These are phyloP conservation scores for Hyaloperonospora brassicae DNA, from an alignment of 352 stramenopile species.

Conservation along the genomic window DNA sequence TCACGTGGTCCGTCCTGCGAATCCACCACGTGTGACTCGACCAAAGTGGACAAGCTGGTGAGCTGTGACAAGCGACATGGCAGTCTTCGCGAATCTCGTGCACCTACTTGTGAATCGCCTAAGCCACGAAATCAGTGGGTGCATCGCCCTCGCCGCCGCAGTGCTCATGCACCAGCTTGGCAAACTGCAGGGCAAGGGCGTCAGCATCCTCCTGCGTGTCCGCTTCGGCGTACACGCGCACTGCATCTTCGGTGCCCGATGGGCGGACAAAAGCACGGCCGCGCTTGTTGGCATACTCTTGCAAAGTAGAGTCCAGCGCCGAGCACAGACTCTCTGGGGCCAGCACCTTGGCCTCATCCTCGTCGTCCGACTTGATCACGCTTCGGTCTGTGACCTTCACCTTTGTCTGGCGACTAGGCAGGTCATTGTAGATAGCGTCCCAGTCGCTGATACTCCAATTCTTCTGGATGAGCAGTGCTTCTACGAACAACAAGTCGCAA, in stretches of 20 bases:
- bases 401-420: slow-evolving; percentile 89
- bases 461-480: slow-evolving; percentile 89
- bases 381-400: slow-evolving; percentile 67
- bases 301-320: slow-evolving; percentile 43
- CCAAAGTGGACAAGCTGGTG: too few relatives aligned
- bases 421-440: slow-evolving; percentile 91
- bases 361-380: slow-evolving; percentile 49
- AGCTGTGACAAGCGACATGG: not conserved
- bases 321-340: slow-evolving; percentile 48
- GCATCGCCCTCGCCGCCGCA: slow-evolving; percentile 60
- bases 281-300: slow-evolving; percentile 52
- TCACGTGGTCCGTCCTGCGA: too few relatives aligned
- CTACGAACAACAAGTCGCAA: slow-evolving; percentile 93
- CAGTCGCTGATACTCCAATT: slow-evolving; percentile 88
- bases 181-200: slow-evolving; percentile 80
- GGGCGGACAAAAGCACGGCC: slow-evolving; percentile 91
- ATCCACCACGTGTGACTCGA: too few relatives aligned
- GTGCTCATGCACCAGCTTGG: slow-evolving; percentile 69
- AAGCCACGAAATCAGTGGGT: slow-evolving; percentile 64
- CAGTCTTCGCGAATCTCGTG: slow-evolving; percentile 5
- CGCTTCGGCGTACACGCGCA: slow-evolving; percentile 97
- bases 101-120: slow-evolving; percentile 19
- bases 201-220: slow-evolving; percentile 86
- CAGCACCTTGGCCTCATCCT: slow-evolving; percentile 64
- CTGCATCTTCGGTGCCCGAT: slow-evolving; percentile 96